Evolutionary conservation across 306 rosid genomes (phyloP).

Genomic region (Canavalia gladiata): DNA sequence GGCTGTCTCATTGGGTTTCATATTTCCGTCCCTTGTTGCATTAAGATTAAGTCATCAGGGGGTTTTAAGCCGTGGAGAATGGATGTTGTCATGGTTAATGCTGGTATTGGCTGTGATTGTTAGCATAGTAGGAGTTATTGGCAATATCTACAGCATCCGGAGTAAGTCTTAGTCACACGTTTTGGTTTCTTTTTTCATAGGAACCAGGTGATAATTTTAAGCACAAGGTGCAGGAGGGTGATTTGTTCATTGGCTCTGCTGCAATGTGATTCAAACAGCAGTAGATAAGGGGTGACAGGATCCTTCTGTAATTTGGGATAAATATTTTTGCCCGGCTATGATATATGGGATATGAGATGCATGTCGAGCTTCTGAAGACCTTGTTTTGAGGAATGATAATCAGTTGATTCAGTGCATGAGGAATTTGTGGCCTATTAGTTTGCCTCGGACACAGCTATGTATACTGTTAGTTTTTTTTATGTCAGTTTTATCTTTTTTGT

Average conservation of each 20-base stretch:
- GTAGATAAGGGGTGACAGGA: conserved; percentile 35
- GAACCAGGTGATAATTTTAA: conserved; percentile 32
- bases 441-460: conserved; percentile 35
- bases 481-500: conserved; percentile 3
- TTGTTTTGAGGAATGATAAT: conserved; percentile 41
- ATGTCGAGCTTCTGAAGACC: conserved; percentile 43
- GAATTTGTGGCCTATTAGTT: conserved; percentile 44
- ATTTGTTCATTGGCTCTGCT: conserved; percentile 44
- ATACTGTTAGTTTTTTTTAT: conserved; percentile 31
- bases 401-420: conserved; percentile 32
- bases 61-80: conserved; percentile 63
- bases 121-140: conserved; percentile 78
- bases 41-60: conserved; percentile 66
- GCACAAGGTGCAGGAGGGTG: conserved; percentile 27
- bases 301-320: conserved; percentile 40
- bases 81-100: conserved; percentile 77
- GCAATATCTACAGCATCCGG: conserved; percentile 75
- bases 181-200: conserved; percentile 41
- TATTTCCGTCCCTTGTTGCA: conserved; percentile 82
- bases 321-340: conserved; percentile 25
- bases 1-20: conserved; percentile 90
- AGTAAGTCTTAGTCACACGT: conserved; percentile 58
- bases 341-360: conserved; percentile 50
- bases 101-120: conserved; percentile 71
- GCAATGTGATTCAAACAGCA: conserved; percentile 30